These are phyloP conservation scores for Gaillardinia entomophila DNA, from an alignment of 805 yeast species.

Conservation along the genomic window DNA sequence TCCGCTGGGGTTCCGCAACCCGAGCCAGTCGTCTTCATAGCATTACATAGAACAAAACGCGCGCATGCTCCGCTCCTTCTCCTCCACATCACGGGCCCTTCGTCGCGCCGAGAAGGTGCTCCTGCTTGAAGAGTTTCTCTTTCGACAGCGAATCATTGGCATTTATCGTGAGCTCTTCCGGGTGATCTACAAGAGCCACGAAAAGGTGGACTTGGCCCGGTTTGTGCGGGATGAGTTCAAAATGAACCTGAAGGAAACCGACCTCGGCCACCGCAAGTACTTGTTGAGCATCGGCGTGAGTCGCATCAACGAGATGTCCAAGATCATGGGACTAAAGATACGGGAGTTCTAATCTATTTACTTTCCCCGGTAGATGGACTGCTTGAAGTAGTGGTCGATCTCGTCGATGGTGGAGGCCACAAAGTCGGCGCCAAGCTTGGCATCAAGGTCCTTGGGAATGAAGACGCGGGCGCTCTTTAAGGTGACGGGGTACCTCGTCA, in stretches of 20 bases:
- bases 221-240: slow-evolving; percentile 31
- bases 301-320: slow-evolving; percentile 17
- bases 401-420: neutral
- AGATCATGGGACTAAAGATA: slow-evolving; percentile 12
- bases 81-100: too few species aligned
- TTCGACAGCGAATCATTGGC: slow-evolving; percentile 26
- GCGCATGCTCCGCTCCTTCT: slow-evolving; percentile 6
- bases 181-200: slow-evolving; percentile 30
- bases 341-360: slow-evolving; percentile 1
- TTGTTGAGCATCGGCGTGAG: slow-evolving; percentile 29
- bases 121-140: slow-evolving; percentile 35
- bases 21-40: slow-evolving; percentile 1
- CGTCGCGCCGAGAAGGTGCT: too few species aligned
- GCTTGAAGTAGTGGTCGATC: slow-evolving; percentile 1
- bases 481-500: neutral
- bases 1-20: slow-evolving; percentile 6
- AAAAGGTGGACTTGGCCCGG: slow-evolving; percentile 24
- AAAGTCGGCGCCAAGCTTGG: neutral
- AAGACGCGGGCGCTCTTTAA: neutral
- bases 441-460: neutral
- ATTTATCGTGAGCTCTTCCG: slow-evolving; percentile 30
- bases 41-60: neutral
- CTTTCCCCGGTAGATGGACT: neutral
- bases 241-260: slow-evolving; percentile 17
- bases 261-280: slow-evolving; percentile 31